Evolutionary conservation across 495 filamentous ascomycete species (phyloP), one percentile per base, ranked within the genome.

Genomic region (Penicillium canariense): DNA sequence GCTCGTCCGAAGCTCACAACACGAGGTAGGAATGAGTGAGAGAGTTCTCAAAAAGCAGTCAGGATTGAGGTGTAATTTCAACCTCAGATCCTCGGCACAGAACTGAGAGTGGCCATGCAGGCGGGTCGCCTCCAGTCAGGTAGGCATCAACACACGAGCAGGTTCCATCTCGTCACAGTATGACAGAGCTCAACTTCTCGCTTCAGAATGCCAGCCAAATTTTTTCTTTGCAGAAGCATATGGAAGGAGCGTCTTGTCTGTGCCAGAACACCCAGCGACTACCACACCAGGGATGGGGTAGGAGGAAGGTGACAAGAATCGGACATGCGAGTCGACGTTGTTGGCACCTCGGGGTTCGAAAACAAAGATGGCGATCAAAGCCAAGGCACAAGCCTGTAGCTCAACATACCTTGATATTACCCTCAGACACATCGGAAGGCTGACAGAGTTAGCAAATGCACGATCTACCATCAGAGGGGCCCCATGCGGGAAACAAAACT

Each of bases 341-440:
- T 59, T 65, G 67, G 67, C 70, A 69, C 62, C 68, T 71, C 77
- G 65, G 59, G 65, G 71, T 65, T 74, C 67, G 69, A 76, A 64
- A 77, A 65, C 63, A 72, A 62, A 73, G 65, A 75, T 68, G 76
- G 73, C 81, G 76, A 78, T 71, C 70, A 75, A 76, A 73, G 74
- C 79, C 71, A 81, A 78, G 70, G 74, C 70, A 73, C 66, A 68
- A 74, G 73, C 76, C 80, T 81, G 69, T 79, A 71, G 69, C 75
- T 87, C 84, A 90, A 97, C 94, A 91, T 98, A 98, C 94, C 95
- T 97, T 97, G 79, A 98, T 91, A 84, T 90, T 88, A 72, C 68
- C 76, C 79, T 97, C 94, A 77, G 82, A 87, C 72, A 98, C 90
- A 87, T 98, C 94, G 76, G 82, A 80, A 68, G 94, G 94, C 91